Base-by-base conservation (phyloP, 495 filamentous ascomycete genomes). In the Aspergillus wentii region DNA sequence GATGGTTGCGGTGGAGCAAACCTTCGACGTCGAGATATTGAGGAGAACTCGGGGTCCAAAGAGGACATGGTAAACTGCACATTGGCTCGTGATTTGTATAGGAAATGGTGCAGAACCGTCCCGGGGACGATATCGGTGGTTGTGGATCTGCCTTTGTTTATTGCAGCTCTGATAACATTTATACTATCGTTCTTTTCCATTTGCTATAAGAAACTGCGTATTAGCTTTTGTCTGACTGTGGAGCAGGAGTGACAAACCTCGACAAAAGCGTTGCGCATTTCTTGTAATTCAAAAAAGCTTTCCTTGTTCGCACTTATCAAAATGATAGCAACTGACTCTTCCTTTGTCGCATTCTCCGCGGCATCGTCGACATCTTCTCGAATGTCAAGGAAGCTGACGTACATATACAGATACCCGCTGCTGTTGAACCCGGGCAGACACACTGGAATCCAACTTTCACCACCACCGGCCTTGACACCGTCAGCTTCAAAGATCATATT, bases 401-500 rank as follows among this genome's bases (percentile, higher is more conserved):
- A 99, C 86, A 96, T 96, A 67, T 97, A 95, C 2, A 99, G 74
- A 57, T 92, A 97, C n/a, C 94, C 94, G 32, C 80, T 84, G 52
- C 85, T 94, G 66, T 99, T 99, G 68, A 99, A 99, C 5, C 88
- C 90, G 8, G 94, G 94, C 8, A 99, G 75, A 49, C 94, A 97
- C 6, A 99, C 74, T 2, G 94, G 94, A 25, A 95, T 91, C 94
- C 94, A 97, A 50, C 90, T 95, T 58, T 99, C 94, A 11, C 89
- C 90, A 18, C 88, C 92, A 4, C 85, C 88, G 30, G 80, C 80
- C 46, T 88, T 88, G 52, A 99, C 81, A 23, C 85, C 83, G 29
- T 85, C 82, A 3, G 91, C 87, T 56, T 94, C 90, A 46, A 96
- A 97, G n/a, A 99, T 78, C 94, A 99, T 97, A 51, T 95, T 95